phyloP scores from a whole-genome alignment of 2,329 filamentous ascomycete species.

The Paecilomyces fulvus region DNA sequence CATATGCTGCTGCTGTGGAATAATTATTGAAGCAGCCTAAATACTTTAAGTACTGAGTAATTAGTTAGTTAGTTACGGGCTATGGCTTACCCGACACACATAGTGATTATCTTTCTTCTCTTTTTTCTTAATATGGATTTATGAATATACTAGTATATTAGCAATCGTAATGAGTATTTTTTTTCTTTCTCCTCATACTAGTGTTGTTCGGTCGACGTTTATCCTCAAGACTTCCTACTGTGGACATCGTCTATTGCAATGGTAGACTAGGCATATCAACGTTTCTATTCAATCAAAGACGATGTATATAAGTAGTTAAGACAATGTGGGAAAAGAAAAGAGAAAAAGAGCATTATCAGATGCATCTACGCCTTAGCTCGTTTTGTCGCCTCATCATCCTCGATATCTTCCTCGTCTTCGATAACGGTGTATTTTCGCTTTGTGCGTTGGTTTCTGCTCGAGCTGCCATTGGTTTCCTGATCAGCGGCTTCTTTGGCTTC shows the following conservation, averaged over 20 bases:
- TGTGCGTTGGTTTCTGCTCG: conserved; percentile 7
- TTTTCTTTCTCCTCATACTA: too few species aligned
- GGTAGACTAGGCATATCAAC: background rate
- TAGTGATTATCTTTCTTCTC: background rate
- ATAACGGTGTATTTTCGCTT: conserved; percentile 25
- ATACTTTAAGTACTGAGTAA: background rate
- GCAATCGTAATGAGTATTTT: background rate
- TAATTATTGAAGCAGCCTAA: background rate
- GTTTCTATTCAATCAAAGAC: background rate
- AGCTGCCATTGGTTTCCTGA: conserved; percentile 8
- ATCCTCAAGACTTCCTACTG: background rate
- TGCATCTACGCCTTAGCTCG: conserved; percentile 21
- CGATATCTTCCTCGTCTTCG: conserved; percentile 21
- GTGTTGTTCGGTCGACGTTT: too few species aligned
- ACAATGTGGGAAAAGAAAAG: background rate
- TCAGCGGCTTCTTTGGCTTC: conserved; percentile 9
- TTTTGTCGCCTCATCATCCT: conserved; percentile 19
- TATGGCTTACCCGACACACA: background rate
- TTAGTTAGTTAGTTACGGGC: background rate
- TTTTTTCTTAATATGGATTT: background rate
- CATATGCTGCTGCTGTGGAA: background rate
- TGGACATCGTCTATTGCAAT: background rate
- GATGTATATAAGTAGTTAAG: background rate
- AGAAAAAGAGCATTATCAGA: background rate
- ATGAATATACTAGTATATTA: background rate